Evolutionary conservation across 371 early-diverging fungal genomes (phyloP).

Genomic region (Circinella minor): DNA sequence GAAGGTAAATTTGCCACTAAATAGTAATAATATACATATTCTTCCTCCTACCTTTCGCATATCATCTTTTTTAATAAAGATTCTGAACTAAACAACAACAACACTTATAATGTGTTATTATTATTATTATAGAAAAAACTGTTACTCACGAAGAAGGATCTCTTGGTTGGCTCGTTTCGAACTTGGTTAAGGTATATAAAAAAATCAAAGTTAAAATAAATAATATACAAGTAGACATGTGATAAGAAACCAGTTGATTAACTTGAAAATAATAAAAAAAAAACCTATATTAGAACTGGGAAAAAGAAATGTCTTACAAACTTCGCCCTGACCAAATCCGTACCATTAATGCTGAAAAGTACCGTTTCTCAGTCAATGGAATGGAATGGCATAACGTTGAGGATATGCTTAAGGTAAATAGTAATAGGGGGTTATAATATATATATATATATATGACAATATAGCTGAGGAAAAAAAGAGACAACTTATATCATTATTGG

Average conservation of each 20-base stretch:
- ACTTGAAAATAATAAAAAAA: background rate
- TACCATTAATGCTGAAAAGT: slow-evolving; percentile 49
- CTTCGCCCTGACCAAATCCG: slow-evolving; percentile 53
- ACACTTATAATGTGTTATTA: background rate
- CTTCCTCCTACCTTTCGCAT: too few species aligned
- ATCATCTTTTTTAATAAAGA: too few species aligned
- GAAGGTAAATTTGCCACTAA: slow-evolving; percentile 27
- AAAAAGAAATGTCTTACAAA: slow-evolving; percentile 61
- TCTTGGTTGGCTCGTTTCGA: slow-evolving; percentile 51
- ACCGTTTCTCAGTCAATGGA: slow-evolving; percentile 57
- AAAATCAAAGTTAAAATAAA: background rate
- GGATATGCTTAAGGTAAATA: slow-evolving; percentile 50
- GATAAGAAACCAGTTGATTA: background rate
- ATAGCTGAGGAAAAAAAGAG: too few species aligned
- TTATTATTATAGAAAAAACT: slow-evolving; percentile 34
- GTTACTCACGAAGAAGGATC: slow-evolving; percentile 48
- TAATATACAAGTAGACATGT: too few species aligned
- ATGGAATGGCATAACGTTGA: slow-evolving; percentile 41
- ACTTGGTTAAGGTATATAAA: slow-evolving; percentile 49
- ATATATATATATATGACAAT: background rate
- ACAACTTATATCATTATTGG: too few species aligned
- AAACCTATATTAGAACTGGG: slow-evolving; percentile 50
- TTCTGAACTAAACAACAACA: background rate
- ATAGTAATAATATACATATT: background rate
- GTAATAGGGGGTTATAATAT: background rate